Evolutionary conservation across 2,329 filamentous ascomycete species (phyloP), one percentile per base, ranked within the genome.

Genomic region (Beauveria sp.): DNA sequence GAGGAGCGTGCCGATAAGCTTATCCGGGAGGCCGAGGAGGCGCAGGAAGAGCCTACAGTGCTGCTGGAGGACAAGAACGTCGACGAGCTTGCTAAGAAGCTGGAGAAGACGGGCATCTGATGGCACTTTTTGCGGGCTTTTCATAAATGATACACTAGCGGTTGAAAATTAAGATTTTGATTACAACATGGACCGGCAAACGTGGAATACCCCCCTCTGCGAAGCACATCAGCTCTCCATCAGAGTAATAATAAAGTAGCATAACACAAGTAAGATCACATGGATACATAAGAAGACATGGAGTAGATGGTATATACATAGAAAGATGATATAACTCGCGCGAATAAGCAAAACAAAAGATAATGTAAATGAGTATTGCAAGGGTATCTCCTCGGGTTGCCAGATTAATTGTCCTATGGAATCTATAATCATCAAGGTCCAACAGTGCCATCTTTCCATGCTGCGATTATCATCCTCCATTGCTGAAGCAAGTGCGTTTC

Each of bases 11-110:
- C 86, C 48, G 87, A 91, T 77, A 89, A 88, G 73, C 76, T 87
- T 43, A 71, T 88, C 67, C 83, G 87, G 75, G 85, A 88, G 66
- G 88, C 88, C 4, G 83, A 91, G 67, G 81, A 86, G 69, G 88
- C 87, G 1, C 88, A 91, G 74, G 82, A 89, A 65, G 84, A 92
- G 74, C 88, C 89, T 46, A 85, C 88, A n/a, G 81, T 85, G 18
- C 83, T 88, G 73, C 75, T 84, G 66, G 83, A 90, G 74, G 86
- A 93, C 71, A 84, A 87, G 73, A 88, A 89, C 38, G 90, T 98
- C 45, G 92, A 97, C 69, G 87, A 86, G 51, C 78, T 98, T 70
- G 89, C 91, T 18, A 84, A 88, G 72, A 81, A 85, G 70, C 76
- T 98, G 67, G 85, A 83, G 64, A 93, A 93, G 83, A 89, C 90